Base-by-base conservation (phyloP, 2,329 filamentous ascomycete species). In the Penicillium sp. region DNA sequence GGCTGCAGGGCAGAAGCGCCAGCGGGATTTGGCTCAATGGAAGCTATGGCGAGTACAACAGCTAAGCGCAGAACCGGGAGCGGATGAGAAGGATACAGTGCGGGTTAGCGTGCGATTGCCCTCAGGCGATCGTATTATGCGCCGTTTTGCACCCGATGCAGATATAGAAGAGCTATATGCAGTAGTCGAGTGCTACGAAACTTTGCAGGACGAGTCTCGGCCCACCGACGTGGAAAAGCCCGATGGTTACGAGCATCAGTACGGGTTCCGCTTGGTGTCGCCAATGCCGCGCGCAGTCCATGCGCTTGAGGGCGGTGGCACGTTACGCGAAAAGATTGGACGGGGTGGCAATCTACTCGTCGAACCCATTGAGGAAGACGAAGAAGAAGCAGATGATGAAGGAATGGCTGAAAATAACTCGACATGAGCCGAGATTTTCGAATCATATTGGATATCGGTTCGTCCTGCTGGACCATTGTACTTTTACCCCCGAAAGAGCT, bases 111-210 rank as follows among this genome's bases (percentile, higher is more conserved):
- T 86, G 26, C 75, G 81, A 11, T 69, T 85, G 60, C 73, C 76
- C 0, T 84, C 80, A 4, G 86, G 82, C 0, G 85, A 88, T 42
- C 79, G 90, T 37, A 80, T 95, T 2, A 80, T 95, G 47, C 80
- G 91, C 37, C 81, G 80, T 43, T 97, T 98, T 65, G 68, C 75
- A 0, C 74, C 78, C 1, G 75, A 81, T n/a, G 81, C 86, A 0
- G 76, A 79, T 2, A 74, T 97, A 34, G 91, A 97, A 65, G 90
- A 96, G 61, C 72, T 98, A 5, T 97, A 97, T 67, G 93, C 91
- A 0, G 96, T 95, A 70, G 90, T 97, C 2, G 93, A 98, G 64
- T 97, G 91, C 70, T 85, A 90, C 65, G 83, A 88, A 45, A 58
- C 85, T 5, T 59, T 90, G 3, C 68, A 78, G 33, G 68, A 51